These are phyloP conservation scores for Magnusiomyces sp. DNA, from an alignment of 1,139 yeast species.

Conservation along the genomic window DNA sequence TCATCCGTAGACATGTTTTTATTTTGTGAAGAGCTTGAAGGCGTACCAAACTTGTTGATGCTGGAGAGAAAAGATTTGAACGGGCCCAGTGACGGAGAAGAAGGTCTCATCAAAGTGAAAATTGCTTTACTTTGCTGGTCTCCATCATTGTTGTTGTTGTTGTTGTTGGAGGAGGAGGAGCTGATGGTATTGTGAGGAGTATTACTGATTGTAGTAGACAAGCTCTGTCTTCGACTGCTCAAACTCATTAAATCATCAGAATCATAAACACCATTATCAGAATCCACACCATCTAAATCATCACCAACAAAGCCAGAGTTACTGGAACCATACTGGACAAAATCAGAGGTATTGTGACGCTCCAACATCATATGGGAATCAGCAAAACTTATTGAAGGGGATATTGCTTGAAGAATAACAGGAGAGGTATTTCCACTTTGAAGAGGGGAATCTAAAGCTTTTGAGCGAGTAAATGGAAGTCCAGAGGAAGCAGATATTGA, in stretches of 20 bases:
- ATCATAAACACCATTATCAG: conserved; percentile 20
- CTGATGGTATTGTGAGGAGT: too few species aligned
- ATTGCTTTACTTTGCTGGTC: not conserved
- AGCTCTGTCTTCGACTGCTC: conserved; percentile 19
- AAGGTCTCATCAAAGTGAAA: not conserved
- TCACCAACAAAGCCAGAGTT: not conserved
- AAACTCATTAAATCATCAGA: conserved; percentile 25
- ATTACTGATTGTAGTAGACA: not conserved
- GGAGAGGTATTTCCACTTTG: conserved; percentile 23
- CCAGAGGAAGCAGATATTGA: not conserved
- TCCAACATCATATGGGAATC: too few species aligned
- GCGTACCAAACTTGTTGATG: not conserved
- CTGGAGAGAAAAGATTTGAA: not conserved
- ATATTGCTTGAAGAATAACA: conserved; percentile 20
- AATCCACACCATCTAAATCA: not conserved
- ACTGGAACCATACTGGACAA: not conserved
- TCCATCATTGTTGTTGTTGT: not conserved
- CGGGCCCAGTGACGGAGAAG: not conserved
- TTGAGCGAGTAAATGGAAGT: not conserved
- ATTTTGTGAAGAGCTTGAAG: not conserved
- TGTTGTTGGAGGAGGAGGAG: not conserved
- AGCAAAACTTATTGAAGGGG: too few species aligned
- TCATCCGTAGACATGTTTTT: too few species aligned
- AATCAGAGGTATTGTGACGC: not conserved
- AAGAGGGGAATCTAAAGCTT: not conserved